Evolutionary conservation across 305 asterid species (phyloP).

Genomic region (Fraxinus platypoda): DNA sequence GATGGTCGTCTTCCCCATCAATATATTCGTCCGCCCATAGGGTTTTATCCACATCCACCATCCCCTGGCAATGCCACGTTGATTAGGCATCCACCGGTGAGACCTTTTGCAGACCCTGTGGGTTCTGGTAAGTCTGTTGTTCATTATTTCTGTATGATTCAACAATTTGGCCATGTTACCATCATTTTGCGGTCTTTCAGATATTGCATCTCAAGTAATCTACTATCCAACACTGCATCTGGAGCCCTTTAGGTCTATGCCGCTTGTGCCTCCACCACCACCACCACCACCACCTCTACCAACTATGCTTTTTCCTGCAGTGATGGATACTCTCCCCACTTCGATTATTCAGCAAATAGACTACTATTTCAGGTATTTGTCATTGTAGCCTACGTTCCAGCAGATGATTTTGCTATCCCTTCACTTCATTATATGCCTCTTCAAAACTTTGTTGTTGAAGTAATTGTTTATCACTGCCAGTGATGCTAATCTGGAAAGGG

Average conservation of each 20-base stretch:
- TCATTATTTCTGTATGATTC: neutral
- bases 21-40: conserved; percentile 53
- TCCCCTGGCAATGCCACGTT: conserved; percentile 57
- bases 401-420: neutral
- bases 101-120: conserved; percentile 50
- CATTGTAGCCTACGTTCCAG: conserved; percentile 10
- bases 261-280: conserved; percentile 35
- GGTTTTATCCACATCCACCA: conserved; percentile 50
- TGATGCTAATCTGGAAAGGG: conserved; percentile 70
- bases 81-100: conserved; percentile 51
- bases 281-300: conserved; percentile 23
- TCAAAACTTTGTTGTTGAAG: conserved; percentile 16
- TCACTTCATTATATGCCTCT: neutral
- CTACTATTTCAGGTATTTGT: conserved; percentile 77
- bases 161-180: conserved; percentile 9
- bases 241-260: conserved; percentile 55
- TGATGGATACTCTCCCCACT: conserved; percentile 36
- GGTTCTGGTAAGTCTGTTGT: conserved; percentile 56
- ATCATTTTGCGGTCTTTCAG: conserved; percentile 29
- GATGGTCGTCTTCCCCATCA: conserved; percentile 49
- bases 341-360: conserved; percentile 66
- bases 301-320: conserved; percentile 45
- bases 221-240: conserved; percentile 55
- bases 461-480: conserved; percentile 35
- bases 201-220: conserved; percentile 48